phyloP scores from a whole-genome alignment of 2,329 filamentous ascomycete species.

The Dothideomycetidae sp. region DNA sequence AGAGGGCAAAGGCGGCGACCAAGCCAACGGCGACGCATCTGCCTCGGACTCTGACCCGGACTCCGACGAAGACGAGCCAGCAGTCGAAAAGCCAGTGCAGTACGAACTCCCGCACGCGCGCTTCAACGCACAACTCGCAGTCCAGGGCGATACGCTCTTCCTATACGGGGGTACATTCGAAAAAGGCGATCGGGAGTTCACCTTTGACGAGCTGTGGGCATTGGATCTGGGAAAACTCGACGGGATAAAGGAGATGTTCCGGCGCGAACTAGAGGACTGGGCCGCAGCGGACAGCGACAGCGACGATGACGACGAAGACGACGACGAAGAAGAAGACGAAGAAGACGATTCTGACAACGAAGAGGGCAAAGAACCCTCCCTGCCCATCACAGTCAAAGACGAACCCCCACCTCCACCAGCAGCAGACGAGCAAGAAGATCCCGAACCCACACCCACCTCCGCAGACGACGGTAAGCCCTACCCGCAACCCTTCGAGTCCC shows the following conservation, averaged over 20 bases:
- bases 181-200: constrained; percentile 86
- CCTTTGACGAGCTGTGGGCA: constrained; percentile 87
- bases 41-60: constrained; percentile 19
- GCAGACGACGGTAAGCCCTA: constrained; percentile 66
- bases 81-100: constrained; percentile 41
- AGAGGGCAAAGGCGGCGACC: constrained; percentile 49
- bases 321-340: constrained; percentile 40
- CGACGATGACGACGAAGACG: constrained; percentile 34
- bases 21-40: constrained; percentile 21
- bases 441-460: constrained; percentile 26
- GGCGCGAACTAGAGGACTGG: constrained; percentile 75
- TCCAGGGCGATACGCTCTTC: constrained; percentile 85
- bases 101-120: constrained; percentile 79
- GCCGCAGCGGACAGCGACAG: constrained; percentile 37
- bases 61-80: constrained; percentile 40
- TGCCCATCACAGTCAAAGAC: constrained; percentile 38
- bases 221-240: constrained; percentile 91
- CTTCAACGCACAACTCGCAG: constrained; percentile 81
- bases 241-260: constrained; percentile 84
- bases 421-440: constrained; percentile 32
- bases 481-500: constrained; percentile 67
- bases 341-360: constrained; percentile 33
- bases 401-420: constrained; percentile 26
- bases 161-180: constrained; percentile 94
- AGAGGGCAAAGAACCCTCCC: constrained; percentile 17